These are phyloP conservation scores for Phoma herbarum DNA, from an alignment of 2,329 filamentous ascomycete genomes.

Conservation along the genomic window DNA sequence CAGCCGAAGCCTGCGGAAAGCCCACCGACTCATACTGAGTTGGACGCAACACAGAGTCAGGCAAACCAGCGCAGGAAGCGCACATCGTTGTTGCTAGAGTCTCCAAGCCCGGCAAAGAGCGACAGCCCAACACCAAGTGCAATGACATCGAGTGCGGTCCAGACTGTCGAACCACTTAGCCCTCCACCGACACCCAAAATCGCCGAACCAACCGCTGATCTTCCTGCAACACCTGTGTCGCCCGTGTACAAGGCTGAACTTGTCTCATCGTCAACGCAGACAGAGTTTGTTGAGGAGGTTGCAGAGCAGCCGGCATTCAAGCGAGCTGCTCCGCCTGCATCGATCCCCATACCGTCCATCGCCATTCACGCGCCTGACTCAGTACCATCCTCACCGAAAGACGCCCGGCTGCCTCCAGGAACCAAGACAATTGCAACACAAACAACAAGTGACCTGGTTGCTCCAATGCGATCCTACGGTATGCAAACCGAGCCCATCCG, in stretches of 20 bases:
- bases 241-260: conserved; percentile 54
- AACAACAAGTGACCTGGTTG: conserved; percentile 65
- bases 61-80: conserved; percentile 79
- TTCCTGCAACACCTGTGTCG: conserved; percentile 53
- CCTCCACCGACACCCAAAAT: conserved; percentile 71
- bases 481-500: conserved; percentile 93
- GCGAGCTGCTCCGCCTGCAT: conserved; percentile 49
- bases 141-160: conserved; percentile 73
- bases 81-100: conserved; percentile 55
- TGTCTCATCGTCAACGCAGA: conserved; percentile 70
- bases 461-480: conserved; percentile 62
- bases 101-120: conserved; percentile 23
- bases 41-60: conserved; percentile 75
- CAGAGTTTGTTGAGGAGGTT: conserved; percentile 48
- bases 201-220: conserved; percentile 32
- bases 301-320: conserved; percentile 42
- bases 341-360: conserved; percentile 77
- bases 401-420: conserved; percentile 79
- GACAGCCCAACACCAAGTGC: conserved; percentile 28
- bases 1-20: conserved; percentile 37
- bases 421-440: conserved; percentile 86
- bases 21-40: conserved; percentile 50
- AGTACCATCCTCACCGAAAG: conserved; percentile 76
- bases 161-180: conserved; percentile 70
- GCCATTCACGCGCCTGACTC: conserved; percentile 89